Percentiles rank a stretch among this genome's conserved stretches.
These are phyloP conservation scores for Penicillium sp. DNA, from an alignment of 2,329 filamentous ascomycete genomes.

Conservation along the genomic window DNA sequence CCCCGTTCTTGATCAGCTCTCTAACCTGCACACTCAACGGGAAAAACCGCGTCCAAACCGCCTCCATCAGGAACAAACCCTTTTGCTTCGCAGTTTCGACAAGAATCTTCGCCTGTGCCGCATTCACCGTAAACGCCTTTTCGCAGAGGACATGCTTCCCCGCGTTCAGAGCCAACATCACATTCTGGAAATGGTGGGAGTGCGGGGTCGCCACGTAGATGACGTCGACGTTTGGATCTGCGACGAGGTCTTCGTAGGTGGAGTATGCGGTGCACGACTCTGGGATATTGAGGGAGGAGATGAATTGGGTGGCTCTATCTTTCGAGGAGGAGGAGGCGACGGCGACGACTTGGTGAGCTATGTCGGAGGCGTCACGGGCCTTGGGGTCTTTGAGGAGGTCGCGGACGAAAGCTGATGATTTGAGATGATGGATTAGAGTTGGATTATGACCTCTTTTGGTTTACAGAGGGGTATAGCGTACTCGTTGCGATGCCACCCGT, in stretches of 20 bases:
- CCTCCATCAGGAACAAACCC: slow-evolving; percentile 79
- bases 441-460: not conserved
- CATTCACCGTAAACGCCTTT: slow-evolving; percentile 86
- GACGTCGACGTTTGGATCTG: slow-evolving; percentile 78
- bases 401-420: slow-evolving; percentile 63
- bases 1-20: slow-evolving; percentile 59
- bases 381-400: slow-evolving; percentile 77
- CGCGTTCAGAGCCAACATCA: slow-evolving; percentile 78
- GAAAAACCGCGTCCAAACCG: slow-evolving; percentile 89
- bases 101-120: slow-evolving; percentile 72
- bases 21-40: slow-evolving; percentile 74
- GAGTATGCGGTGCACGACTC: slow-evolving; percentile 72
- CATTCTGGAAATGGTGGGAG: slow-evolving; percentile 91
- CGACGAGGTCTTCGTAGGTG: slow-evolving; percentile 79
- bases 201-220: slow-evolving; percentile 89
- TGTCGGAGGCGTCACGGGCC: slow-evolving; percentile 69
- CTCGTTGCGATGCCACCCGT: slow-evolving; percentile 50
- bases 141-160: slow-evolving; percentile 90
- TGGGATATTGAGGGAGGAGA: slow-evolving; percentile 71
- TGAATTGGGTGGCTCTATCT: slow-evolving; percentile 71
- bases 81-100: slow-evolving; percentile 73
- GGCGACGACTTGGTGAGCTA: slow-evolving; percentile 76
- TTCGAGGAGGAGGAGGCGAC: slow-evolving; percentile 77
- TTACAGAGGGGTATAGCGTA: slow-evolving; percentile 26
- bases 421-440: not conserved